Conservation (phyloP, 768 basidiomycete species). For the Xanthoconium stramineum region DNA sequence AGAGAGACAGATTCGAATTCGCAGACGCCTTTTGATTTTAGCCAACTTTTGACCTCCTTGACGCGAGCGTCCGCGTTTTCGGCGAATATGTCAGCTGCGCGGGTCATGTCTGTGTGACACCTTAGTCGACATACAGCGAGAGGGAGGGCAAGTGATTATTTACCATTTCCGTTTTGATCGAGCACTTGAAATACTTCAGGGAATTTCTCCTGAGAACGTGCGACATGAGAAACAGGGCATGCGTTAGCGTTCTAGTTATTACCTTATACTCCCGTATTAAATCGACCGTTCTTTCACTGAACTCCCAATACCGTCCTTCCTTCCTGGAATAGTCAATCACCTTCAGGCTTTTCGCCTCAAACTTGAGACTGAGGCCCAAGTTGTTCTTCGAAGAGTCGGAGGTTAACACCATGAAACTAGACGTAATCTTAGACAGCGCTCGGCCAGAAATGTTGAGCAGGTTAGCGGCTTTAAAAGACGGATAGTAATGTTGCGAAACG, state of each 20-base stretch:
- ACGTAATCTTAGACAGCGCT: slow-evolving; percentile 86
- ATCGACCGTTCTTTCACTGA: slow-evolving; percentile 80
- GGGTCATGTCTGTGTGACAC: slow-evolving; percentile 63
- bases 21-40: slow-evolving; percentile 79
- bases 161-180: slow-evolving; percentile 72
- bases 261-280: slow-evolving; percentile 86
- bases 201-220: slow-evolving; percentile 54
- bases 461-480: slow-evolving; percentile 76
- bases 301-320: slow-evolving; percentile 86
- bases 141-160: not conserved
- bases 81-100: slow-evolving; percentile 54
- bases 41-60: slow-evolving; percentile 80
- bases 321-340: slow-evolving; percentile 91
- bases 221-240: not conserved
- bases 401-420: slow-evolving; percentile 86
- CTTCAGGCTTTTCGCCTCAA: slow-evolving; percentile 90
- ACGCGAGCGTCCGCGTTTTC: slow-evolving; percentile 66
- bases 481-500: slow-evolving; percentile 59
- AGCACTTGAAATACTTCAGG: slow-evolving; percentile 80
- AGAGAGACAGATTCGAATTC: slow-evolving; percentile 93
- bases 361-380: slow-evolving; percentile 92
- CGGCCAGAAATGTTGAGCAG: slow-evolving; percentile 71
- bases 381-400: slow-evolving; percentile 80
- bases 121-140: not conserved
- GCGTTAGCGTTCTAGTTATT: not conserved